Evolutionary conservation across 2,329 filamentous ascomycete genomes (phyloP).

Genomic region (Arthrobotrys conoides): DNA sequence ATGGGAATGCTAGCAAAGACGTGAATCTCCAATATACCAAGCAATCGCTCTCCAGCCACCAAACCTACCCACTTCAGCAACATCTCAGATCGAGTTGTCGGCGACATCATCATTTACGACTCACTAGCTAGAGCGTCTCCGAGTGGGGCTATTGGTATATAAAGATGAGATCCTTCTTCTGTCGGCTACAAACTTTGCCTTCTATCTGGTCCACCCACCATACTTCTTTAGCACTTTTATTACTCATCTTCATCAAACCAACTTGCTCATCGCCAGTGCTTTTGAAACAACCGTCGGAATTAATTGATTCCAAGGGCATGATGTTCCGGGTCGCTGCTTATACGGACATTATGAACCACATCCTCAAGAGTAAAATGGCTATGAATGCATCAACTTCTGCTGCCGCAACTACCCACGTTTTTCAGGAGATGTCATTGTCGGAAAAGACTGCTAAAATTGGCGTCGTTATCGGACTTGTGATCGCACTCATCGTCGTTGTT

Average conservation of each 20-base stretch:
- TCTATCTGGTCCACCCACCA: not conserved
- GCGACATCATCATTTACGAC: slow-evolving; percentile 26
- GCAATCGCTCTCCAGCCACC: slow-evolving; percentile 3
- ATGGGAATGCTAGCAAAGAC: not conserved
- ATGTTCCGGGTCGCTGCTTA: slow-evolving; percentile 41
- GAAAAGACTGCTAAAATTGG: slow-evolving; percentile 24
- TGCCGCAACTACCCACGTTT: not conserved
- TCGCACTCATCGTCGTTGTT: slow-evolving; percentile 35
- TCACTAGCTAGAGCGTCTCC: slow-evolving; percentile 7
- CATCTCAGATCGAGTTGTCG: slow-evolving; percentile 10
- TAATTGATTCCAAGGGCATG: slow-evolving; percentile 20
- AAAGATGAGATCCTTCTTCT: slow-evolving; percentile 12
- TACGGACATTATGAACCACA: slow-evolving; percentile 46
- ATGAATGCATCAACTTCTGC: not conserved
- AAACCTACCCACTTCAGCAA: not conserved
- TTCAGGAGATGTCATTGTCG: slow-evolving; percentile 20
- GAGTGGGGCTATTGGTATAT: not conserved
- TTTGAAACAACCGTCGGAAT: not conserved
- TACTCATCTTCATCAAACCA: slow-evolving; percentile 7
- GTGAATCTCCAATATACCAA: not conserved
- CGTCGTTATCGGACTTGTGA: slow-evolving; percentile 19
- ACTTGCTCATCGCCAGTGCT: slow-evolving; percentile 26
- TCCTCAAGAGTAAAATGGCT: slow-evolving; percentile 27
- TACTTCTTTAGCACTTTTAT: not conserved
- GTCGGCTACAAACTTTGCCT: not conserved